Evolutionary conservation across 179 eudicot species (phyloP), one percentile per base, ranked within the genome.

Genomic region (Sideroxylon spinosum): DNA sequence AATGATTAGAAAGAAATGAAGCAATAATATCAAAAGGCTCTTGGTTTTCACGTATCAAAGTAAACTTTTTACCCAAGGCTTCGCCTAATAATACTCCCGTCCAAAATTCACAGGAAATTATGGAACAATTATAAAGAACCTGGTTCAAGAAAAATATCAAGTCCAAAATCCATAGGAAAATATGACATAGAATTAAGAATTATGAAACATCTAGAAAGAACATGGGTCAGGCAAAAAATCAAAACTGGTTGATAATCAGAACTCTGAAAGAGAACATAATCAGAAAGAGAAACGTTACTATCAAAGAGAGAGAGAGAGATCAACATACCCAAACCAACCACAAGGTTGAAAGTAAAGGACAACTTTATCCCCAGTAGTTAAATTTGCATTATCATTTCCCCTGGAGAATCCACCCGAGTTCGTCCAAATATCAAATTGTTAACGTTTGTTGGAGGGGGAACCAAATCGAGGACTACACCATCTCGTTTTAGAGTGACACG

Each of bases 301-400:
- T 37, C 44, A 3, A 29, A 17, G 6, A 59, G 66, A 23, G 65
- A 76, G 19, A 63, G 79, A 76, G 32, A 16, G 3, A 26, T 28
- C 56, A 50, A 66, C 89, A 81, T 87, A 89, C 92, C 92, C 92
- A 68, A 89, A 87, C 92, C 92, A 89, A 78, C 92, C 89, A 26
- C 92, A 89, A 69, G 90, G 89, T 78, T 89, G 92, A 78, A 89
- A 89, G 68, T 86, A 87, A n/a, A 89, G 84, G 57, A 89, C 92
- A 81, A 87, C 90, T 83, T 89, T 89, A 66, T 89, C 90, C 73
- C 90, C 87, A 2, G 92, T 87, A 17, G 90, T 87, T 81, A 82
- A 76, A 80, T 89, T 89, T 37, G 89, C 82, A 89, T 28, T 29
- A 89, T 74, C 92, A 89, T 89, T 84, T 89, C 90, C 16, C 92